These are phyloP conservation scores for Microbotryomycetes sp. DNA, from an alignment of 1,284 basidiomycete genomes.

Conservation along the genomic window DNA sequence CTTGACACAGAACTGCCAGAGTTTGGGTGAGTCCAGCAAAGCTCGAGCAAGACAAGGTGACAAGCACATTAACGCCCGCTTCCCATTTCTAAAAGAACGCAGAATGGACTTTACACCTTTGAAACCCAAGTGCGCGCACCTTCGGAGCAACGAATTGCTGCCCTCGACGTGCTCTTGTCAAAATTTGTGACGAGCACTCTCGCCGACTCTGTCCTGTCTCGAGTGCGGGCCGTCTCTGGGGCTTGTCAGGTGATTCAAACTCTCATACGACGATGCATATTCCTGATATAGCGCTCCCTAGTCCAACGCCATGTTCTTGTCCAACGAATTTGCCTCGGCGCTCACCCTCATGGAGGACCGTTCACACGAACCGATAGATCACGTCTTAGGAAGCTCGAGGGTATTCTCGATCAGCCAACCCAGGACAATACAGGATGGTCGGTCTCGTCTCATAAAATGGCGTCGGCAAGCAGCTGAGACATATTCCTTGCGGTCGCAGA, in stretches of 20 bases:
- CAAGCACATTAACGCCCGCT: background rate
- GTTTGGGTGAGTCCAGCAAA: conserved; percentile 56
- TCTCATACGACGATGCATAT: conserved; percentile 4
- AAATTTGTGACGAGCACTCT: conserved; percentile 55
- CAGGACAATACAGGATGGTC: conserved; percentile 66
- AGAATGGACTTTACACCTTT: conserved; percentile 71
- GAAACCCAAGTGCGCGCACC: conserved; percentile 75
- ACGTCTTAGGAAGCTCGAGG: background rate
- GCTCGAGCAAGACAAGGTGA: background rate
- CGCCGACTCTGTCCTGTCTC: conserved; percentile 50
- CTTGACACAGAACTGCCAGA: conserved; percentile 69
- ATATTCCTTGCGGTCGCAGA: conserved; percentile 66
- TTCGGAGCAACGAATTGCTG: conserved; percentile 77
- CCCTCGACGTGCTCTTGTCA: conserved; percentile 63
- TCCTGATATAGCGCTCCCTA: background rate
- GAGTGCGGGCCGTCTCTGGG: conserved; percentile 64
- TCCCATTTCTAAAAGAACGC: conserved; percentile 50
- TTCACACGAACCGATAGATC: background rate
- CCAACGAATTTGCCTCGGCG: conserved; percentile 52
- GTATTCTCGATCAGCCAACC: conserved; percentile 53
- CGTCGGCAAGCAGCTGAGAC: conserved; percentile 64
- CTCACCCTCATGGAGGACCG: conserved; percentile 69
- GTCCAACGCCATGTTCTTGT: conserved; percentile 72
- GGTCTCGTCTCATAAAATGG: conserved; percentile 60
- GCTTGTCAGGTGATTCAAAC: conserved; percentile 53